Evolutionary conservation across 2,329 filamentous ascomycete species (phyloP).

Genomic region (Dryadomyces quercus-mongolicae): DNA sequence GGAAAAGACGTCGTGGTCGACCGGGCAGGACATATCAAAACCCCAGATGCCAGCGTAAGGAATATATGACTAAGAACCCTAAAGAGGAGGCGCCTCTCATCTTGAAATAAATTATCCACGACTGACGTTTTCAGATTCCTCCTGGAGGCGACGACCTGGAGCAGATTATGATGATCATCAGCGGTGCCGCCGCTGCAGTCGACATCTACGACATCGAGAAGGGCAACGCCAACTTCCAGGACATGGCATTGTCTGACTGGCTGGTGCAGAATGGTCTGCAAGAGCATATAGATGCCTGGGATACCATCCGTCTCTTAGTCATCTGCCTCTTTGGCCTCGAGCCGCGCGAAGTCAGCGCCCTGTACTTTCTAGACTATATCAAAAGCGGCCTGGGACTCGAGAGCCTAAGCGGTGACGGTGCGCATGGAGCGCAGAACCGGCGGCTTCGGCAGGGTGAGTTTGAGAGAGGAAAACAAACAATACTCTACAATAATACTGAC

Average conservation of each 20-base stretch:
- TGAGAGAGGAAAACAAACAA: too few relatives aligned
- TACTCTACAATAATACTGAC: constrained; percentile 16
- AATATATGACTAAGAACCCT: too few relatives aligned
- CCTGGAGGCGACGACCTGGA: neutral
- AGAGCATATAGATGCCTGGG: neutral
- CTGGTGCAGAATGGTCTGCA: neutral
- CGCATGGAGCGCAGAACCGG: constrained; percentile 39
- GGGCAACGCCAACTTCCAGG: neutral
- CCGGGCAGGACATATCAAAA: too few relatives aligned
- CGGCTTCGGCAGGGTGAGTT: constrained; percentile 14
- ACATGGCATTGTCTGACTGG: neutral
- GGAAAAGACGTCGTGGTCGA: neutral
- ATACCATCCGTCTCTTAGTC: neutral
- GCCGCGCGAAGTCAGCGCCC: constrained; percentile 32
- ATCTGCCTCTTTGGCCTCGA: constrained; percentile 29
- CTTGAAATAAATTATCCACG: too few relatives aligned
- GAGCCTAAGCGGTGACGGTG: constrained; percentile 37
- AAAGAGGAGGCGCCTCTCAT: too few relatives aligned
- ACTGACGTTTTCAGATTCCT: neutral
- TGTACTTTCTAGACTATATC: constrained; percentile 44
- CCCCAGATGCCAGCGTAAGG: too few relatives aligned
- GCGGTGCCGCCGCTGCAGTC: neutral
- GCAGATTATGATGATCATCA: neutral
- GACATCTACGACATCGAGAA: neutral
- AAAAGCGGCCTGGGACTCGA: constrained; percentile 36